A percentile compares a stretch with the other conserved stretches of the same genome.
These are phyloP conservation scores for Juglanconis sp. DNA, from an alignment of 2,329 filamentous ascomycete genomes.

Conservation along the genomic window DNA sequence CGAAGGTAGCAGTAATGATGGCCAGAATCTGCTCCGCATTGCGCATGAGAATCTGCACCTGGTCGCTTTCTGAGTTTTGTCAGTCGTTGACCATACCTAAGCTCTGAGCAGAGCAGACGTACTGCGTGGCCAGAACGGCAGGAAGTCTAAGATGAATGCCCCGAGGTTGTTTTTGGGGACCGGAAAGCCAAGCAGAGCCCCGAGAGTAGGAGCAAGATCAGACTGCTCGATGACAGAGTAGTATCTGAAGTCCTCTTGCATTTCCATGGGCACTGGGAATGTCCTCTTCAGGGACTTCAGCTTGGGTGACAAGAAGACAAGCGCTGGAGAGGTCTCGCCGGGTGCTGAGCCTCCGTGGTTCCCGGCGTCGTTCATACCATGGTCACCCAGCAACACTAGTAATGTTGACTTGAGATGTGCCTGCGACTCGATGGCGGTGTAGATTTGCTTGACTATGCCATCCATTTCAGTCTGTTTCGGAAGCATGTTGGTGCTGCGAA, in stretches of 20 bases:
- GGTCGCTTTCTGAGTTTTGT: constrained; percentile 43
- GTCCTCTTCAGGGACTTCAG: constrained; percentile 54
- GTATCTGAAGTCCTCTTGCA: constrained; percentile 72
- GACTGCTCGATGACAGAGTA: constrained; percentile 88
- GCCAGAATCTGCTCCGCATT: constrained; percentile 80
- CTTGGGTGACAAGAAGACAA: constrained; percentile 88
- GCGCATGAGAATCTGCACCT: constrained; percentile 65
- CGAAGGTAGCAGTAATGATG: constrained; percentile 73
- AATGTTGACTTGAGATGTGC: constrained; percentile 73
- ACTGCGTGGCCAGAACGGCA: constrained; percentile 72
- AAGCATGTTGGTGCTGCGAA: constrained; percentile 75
- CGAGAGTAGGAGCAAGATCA: constrained; percentile 86
- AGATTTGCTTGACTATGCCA: constrained; percentile 71
- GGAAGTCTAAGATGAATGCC: constrained; percentile 75
- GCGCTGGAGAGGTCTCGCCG: constrained; percentile 88
- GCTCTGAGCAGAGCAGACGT: constrained; percentile 11
- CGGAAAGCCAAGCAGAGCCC: constrained; percentile 81
- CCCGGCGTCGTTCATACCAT: constrained; percentile 99
- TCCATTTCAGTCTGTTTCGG: constrained; percentile 97
- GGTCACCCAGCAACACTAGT: constrained; percentile 85
- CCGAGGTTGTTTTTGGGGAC: constrained; percentile 88
- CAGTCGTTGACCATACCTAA: not conserved
- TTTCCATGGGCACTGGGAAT: constrained; percentile 51
- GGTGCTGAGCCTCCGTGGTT: constrained; percentile 94
- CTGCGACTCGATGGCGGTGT: constrained; percentile 67